A percentile compares a stretch with the other conserved stretches of the same genome.
Evolutionary conservation across 2,329 filamentous ascomycete genomes (phyloP).

Genomic region (Podosphaera fusca): DNA sequence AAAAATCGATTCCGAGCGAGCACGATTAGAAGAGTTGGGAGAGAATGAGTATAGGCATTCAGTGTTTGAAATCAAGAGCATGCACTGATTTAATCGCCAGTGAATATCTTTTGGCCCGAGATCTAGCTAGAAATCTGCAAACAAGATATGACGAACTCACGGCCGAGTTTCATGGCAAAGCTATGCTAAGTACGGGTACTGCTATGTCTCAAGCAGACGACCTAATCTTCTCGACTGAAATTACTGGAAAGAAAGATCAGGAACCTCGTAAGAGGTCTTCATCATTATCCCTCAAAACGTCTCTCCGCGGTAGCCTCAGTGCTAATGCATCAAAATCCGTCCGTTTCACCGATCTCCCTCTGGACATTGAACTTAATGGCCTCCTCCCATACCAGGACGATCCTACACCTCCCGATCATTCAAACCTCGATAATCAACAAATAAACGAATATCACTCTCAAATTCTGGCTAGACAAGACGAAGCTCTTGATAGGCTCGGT

Average conservation of each 20-base stretch:
- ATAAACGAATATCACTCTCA: conserved; percentile 66
- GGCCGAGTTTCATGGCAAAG: conserved; percentile 54
- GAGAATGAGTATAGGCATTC: conserved; percentile 32
- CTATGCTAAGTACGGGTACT: conserved; percentile 23
- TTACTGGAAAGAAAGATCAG: conserved; percentile 30
- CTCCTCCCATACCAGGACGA: conserved; percentile 53
- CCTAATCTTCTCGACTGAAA: conserved; percentile 35
- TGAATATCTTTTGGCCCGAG: conserved; percentile 26
- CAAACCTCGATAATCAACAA: conserved; percentile 52
- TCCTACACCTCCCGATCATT: conserved; percentile 21
- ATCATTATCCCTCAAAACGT: conserved; percentile 19
- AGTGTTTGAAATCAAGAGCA: not conserved
- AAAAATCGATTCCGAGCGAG: conserved; percentile 38
- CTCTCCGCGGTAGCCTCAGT: conserved; percentile 13
- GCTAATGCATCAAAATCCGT: conserved; percentile 42
- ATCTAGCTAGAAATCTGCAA: conserved; percentile 45
- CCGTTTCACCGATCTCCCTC: conserved; percentile 52
- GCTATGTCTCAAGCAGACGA: conserved; percentile 40
- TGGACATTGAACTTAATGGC: conserved; percentile 29
- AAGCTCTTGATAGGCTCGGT: conserved; percentile 75
- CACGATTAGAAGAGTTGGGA: conserved; percentile 37
- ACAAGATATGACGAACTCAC: conserved; percentile 56
- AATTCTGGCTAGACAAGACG: conserved; percentile 73
- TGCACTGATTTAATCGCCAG: conserved; percentile 7
- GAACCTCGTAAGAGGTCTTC: conserved; percentile 19